Evolutionary conservation across 352 stramenopile genomes (phyloP).

Genomic region (Nannochloropsis limnetica): DNA sequence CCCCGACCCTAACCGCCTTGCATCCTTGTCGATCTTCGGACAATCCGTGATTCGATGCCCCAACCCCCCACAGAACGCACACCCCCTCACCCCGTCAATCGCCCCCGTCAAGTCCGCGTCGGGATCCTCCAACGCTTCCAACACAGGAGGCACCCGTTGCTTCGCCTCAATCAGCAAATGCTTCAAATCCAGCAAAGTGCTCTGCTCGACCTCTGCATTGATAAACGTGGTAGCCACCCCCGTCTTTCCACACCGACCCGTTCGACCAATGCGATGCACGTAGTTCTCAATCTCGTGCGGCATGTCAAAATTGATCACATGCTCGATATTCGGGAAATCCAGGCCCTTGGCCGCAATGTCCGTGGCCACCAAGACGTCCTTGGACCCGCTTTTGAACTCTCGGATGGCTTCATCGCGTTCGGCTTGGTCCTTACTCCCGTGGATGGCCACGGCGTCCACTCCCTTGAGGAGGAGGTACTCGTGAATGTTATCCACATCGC

Average conservation of each 20-base stretch:
- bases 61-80: conserved; percentile 94
- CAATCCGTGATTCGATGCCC: conserved; percentile 97
- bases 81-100: conserved; percentile 77
- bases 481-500: conserved; percentile 96
- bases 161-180: conserved; percentile 95
- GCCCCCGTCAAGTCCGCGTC: conserved; percentile 66
- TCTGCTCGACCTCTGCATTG: conserved; percentile 77
- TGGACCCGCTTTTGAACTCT: conserved; percentile 79
- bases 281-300: conserved; percentile 99
- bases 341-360: conserved; percentile 96
- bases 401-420: conserved; percentile 93
- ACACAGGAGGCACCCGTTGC: conserved; percentile 91
- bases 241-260: conserved; percentile 92
- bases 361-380: conserved; percentile 96
- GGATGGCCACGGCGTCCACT: conserved; percentile 72
- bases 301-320: conserved; percentile 99
- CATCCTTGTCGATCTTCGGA: conserved; percentile 96
- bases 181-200: conserved; percentile 93
- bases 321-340: conserved; percentile 97
- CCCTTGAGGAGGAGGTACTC: conserved; percentile 94
- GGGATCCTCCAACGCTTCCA: conserved; percentile 93
- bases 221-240: conserved; percentile 98
- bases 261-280: conserved; percentile 97
- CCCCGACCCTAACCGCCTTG: conserved; percentile 79
- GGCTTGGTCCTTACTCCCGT: conserved; percentile 93